These are phyloP conservation scores for Botrytis hyacinthi DNA, from an alignment of 2,329 filamentous ascomycete species.

Conservation along the genomic window DNA sequence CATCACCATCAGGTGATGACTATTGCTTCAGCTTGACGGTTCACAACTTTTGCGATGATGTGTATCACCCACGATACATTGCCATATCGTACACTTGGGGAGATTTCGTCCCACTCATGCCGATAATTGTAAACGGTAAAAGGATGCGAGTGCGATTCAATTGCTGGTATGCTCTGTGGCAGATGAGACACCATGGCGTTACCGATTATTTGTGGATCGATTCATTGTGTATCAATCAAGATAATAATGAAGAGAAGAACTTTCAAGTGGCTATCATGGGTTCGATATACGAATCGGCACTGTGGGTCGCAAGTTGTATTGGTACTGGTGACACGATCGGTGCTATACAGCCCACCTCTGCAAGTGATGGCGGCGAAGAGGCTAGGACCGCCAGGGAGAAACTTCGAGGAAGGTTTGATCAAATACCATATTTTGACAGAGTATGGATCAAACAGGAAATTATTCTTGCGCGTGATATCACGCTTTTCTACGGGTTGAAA, in stretches of 20 bases:
- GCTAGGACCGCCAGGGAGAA: not conserved
- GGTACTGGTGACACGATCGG: constrained; percentile 17
- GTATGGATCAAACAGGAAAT: constrained; percentile 18
- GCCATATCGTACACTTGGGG: constrained; percentile 17
- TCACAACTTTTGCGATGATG: constrained; percentile 1
- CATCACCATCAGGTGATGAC: not conserved
- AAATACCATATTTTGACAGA: constrained; percentile 15
- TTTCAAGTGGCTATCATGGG: constrained; percentile 25
- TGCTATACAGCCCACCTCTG: too few species aligned
- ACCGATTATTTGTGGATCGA: constrained; percentile 26
- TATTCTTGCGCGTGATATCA: constrained; percentile 3
- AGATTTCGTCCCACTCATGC: not conserved
- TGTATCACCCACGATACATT: not conserved
- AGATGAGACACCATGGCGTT: constrained; percentile 17
- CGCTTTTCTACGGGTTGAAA: constrained; percentile 1
- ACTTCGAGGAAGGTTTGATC: constrained; percentile 3
- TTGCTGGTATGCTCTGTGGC: constrained; percentile 18
- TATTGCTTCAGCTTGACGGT: constrained; percentile 6
- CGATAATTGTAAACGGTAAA: not conserved
- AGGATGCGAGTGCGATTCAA: constrained; percentile 5
- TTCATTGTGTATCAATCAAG: constrained; percentile 29
- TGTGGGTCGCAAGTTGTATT: constrained; percentile 25
- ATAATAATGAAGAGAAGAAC: constrained; percentile 22
- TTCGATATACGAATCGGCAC: constrained; percentile 24
- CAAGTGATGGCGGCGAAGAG: not conserved